Percentiles rank a stretch among this genome's conserved stretches.
Evolutionary conservation across 371 early-diverging fungal genomes (phyloP).

Genomic region (Sanchytrium tribonematis): DNA sequence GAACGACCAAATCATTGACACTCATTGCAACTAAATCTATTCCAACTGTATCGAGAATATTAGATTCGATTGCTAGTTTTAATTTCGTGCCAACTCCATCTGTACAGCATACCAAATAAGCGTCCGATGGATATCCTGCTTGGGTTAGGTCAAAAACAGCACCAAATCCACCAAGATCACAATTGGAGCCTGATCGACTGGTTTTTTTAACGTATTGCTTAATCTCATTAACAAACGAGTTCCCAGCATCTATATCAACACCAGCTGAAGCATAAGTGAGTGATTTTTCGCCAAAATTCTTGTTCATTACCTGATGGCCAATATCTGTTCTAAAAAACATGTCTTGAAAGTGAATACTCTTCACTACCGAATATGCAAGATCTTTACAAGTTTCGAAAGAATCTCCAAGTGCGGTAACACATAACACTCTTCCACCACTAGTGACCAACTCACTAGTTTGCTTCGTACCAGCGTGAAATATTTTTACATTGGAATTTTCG

Average conservation of each 20-base stretch:
- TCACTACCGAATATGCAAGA: constrained; percentile 36
- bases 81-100: constrained; percentile 96
- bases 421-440: constrained; percentile 78
- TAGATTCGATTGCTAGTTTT: constrained; percentile 58
- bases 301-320: constrained; percentile 32
- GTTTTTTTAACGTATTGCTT: constrained; percentile 76
- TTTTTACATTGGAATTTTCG: constrained; percentile 7
- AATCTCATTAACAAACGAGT: constrained; percentile 70
- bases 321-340: constrained; percentile 69
- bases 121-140: constrained; percentile 47
- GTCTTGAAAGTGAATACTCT: constrained; percentile 42
- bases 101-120: constrained; percentile 75
- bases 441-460: constrained; percentile 33
- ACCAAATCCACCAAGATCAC: constrained; percentile 91
- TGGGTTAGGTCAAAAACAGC: constrained; percentile 81
- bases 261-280: constrained; percentile 72
- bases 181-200: constrained; percentile 60
- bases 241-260: constrained; percentile 81
- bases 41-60: constrained; percentile 58
- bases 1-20: constrained; percentile 91
- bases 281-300: constrained; percentile 5
- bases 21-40: constrained; percentile 94
- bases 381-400: constrained; percentile 7
- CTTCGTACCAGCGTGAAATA: constrained; percentile 81
- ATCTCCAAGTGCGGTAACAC: constrained; percentile 43